A percentile compares a stretch with the other conserved stretches of the same genome.
Evolutionary conservation across 805 yeast species (phyloP).

Genomic region (Nakazawaea populi): DNA sequence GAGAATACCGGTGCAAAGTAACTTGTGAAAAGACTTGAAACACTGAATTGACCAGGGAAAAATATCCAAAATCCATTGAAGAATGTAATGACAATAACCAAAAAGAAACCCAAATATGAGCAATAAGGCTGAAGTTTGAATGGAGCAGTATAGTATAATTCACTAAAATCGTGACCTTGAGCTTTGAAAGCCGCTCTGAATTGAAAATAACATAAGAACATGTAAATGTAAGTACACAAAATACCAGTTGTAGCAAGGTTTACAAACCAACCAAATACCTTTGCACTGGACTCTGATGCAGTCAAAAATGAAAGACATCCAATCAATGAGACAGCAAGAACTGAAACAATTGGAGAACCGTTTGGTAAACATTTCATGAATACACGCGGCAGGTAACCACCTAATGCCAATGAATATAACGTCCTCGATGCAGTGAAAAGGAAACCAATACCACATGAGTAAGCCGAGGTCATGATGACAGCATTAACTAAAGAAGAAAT

Average conservation of each 20-base stretch:
- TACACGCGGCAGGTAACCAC: conserved; percentile 40
- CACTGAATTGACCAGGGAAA: conserved; percentile 59
- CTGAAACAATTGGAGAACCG: conserved; percentile 43
- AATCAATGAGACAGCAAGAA: conserved; percentile 34
- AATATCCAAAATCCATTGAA: conserved; percentile 69
- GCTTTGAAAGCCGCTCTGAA: conserved; percentile 54
- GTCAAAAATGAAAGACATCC: conserved; percentile 42
- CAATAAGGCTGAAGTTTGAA: conserved; percentile 57
- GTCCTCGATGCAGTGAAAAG: conserved; percentile 41
- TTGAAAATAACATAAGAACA: conserved; percentile 52
- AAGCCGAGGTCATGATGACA: conserved; percentile 35
- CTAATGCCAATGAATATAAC: conserved; percentile 40
- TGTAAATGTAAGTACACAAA: conserved; percentile 52
- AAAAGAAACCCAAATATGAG: conserved; percentile 40
- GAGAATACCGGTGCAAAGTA: conserved; percentile 52
- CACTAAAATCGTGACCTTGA: conserved; percentile 42
- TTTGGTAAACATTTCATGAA: conserved; percentile 37
- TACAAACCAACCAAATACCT: conserved; percentile 67
- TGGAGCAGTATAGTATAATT: conserved; percentile 36
- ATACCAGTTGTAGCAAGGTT: conserved; percentile 69
- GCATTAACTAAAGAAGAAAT: conserved; percentile 41
- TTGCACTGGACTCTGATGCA: conserved; percentile 50
- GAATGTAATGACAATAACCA: conserved; percentile 46
- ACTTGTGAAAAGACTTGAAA: conserved; percentile 44
- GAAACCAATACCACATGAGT: conserved; percentile 45